These are phyloP conservation scores for Boletus calvinii DNA, from an alignment of 1,284 basidiomycete genomes.

Conservation along the genomic window DNA sequence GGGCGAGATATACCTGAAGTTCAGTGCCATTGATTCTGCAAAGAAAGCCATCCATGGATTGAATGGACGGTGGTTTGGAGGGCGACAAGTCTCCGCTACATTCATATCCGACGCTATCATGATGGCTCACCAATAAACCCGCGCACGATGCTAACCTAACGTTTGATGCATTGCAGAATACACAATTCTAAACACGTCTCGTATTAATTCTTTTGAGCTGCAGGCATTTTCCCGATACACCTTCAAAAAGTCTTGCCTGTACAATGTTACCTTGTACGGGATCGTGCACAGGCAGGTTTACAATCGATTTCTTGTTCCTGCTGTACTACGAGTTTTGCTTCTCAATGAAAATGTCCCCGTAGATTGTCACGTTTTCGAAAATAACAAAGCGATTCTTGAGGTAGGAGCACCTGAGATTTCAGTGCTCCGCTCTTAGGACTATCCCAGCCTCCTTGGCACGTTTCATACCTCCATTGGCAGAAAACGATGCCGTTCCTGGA, in stretches of 20 bases:
- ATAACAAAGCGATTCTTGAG: constrained; percentile 22
- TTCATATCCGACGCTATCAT: constrained; percentile 92
- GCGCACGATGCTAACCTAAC: constrained; percentile 26
- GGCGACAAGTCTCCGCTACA: constrained; percentile 78
- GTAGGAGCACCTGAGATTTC: constrained; percentile 12
- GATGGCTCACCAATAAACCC: constrained; percentile 77
- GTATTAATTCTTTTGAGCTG: constrained; percentile 35
- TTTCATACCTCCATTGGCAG: not conserved
- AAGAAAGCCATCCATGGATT: constrained; percentile 85
- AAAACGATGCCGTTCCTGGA: not conserved
- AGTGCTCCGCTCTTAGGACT: constrained; percentile 5
- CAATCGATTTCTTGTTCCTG: constrained; percentile 27
- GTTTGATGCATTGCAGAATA: constrained; percentile 31
- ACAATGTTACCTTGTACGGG: constrained; percentile 35
- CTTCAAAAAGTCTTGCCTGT: constrained; percentile 35
- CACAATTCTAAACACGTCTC: constrained; percentile 18
- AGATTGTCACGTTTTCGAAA: constrained; percentile 32
- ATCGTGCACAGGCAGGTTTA: constrained; percentile 37
- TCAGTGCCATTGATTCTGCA: constrained; percentile 76
- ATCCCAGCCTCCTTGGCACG: not conserved
- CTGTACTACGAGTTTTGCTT: constrained; percentile 29
- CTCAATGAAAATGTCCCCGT: constrained; percentile 32
- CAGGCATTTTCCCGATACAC: constrained; percentile 32
- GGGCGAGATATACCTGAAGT: constrained; percentile 98
- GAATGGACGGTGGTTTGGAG: constrained; percentile 95